phyloP scores from a whole-genome alignment of 2,329 filamentous ascomycete species.

The Blastomyces emzantsi region DNA sequence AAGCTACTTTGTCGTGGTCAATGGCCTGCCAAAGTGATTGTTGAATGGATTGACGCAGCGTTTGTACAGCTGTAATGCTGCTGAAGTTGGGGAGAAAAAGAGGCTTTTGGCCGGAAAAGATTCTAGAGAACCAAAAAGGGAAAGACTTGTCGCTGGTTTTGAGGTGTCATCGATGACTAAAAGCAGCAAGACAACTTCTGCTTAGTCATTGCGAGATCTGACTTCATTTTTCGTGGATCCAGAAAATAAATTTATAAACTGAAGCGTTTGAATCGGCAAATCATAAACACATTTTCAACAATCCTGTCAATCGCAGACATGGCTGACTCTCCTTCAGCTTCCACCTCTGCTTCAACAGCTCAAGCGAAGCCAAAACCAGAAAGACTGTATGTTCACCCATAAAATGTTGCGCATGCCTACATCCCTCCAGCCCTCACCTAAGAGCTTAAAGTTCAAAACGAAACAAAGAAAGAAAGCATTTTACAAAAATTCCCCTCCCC shows the following conservation, averaged over 20 bases:
- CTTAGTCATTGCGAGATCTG: not conserved
- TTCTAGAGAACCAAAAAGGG: not conserved
- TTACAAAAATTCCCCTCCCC: no score
- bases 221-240: not conserved
- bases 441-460: slow-evolving; percentile 1
- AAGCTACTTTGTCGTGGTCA: not conserved
- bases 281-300: slow-evolving; percentile 3
- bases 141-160: not conserved
- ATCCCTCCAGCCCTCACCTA: slow-evolving; percentile 5
- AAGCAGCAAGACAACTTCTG: not conserved
- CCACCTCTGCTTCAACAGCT: not conserved
- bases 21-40: not conserved
- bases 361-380: slow-evolving; percentile 27
- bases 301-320: slow-evolving; percentile 26
- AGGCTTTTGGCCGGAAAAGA: not conserved
- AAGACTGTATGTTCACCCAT: slow-evolving; percentile 30
- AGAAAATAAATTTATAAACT: not conserved
- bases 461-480: not conserved
- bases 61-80: not conserved
- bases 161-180: not conserved
- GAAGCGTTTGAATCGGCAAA: not conserved
- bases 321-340: slow-evolving; percentile 18
- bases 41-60: not conserved
- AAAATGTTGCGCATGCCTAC: not conserved
- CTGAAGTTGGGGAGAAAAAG: not conserved